Conservation (phyloP, 148 eudicot species). For the Arctostaphylos glauca region DNA sequence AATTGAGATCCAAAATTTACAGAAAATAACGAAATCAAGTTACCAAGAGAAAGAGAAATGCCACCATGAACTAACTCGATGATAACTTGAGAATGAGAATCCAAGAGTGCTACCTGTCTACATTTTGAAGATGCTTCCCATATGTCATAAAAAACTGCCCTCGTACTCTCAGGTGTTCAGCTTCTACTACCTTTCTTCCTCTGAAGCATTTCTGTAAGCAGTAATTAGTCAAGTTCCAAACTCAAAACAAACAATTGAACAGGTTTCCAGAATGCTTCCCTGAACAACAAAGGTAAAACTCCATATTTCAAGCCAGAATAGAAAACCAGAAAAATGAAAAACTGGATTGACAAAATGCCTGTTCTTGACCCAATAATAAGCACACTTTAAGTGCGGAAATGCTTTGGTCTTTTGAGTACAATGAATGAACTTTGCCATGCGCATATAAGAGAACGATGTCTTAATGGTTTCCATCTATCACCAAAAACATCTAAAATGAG, state of each 20-base stretch:
- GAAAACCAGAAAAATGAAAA: neutral
- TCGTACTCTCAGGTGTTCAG: constrained; percentile 62
- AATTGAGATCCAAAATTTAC: neutral
- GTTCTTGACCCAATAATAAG: neutral
- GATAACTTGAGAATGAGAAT: neutral
- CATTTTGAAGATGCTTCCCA: constrained; percentile 63
- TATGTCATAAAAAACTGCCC: constrained; percentile 62
- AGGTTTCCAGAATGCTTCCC: neutral
- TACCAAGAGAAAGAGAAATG: neutral
- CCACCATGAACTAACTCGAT: neutral
- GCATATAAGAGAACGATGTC: neutral
- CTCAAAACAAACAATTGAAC: neutral
- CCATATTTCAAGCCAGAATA: neutral
- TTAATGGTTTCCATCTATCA: neutral
- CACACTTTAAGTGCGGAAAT: neutral
- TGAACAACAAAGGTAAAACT: neutral
- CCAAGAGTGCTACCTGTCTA: constrained; percentile 55
- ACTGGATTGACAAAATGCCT: neutral
- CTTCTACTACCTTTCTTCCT: constrained; percentile 78
- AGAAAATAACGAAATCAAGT: neutral
- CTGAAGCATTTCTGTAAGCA: constrained; percentile 90
- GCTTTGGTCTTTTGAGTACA: neutral
- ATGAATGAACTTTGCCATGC: neutral
- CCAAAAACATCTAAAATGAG: neutral
- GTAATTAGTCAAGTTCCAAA: constrained; percentile 23